Base-by-base conservation (phyloP, 805 yeast genomes). In the Debaryomyces castellii region DNA sequence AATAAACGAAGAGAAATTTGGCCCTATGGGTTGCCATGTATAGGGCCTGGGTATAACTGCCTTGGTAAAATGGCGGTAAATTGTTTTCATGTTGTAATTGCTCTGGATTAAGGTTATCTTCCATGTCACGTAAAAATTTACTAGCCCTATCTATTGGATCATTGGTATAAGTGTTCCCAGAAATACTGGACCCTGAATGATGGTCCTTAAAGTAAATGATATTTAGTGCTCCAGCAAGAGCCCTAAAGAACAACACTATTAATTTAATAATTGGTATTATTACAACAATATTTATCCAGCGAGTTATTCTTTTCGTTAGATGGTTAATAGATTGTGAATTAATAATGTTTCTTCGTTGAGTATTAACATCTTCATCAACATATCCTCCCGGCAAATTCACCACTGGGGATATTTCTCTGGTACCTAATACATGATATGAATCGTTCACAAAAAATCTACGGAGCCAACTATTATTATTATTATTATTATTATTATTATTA, bases 31-130 rank as follows among this genome's bases (percentile, higher is more conserved):
- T 85, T 28, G 94, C 86, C 55, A 76, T 70, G 55, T 78, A 82
- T 44, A 91, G 67, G 1, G 96, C 91, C 46, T 85, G 84, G 1
- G 91, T 81, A 65, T 90, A 92, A 28, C 95, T 85, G 12, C 90
- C 90, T 54, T 81, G 82, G 46, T 79, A 76, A 53, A 87, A 83
- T 42, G 66, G 77, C 42, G 75, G 74, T 43, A 69, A 54, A 45
- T 43, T 48, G 16, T 24, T 23, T 14, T 23, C 32, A 30, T 44
- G 21, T 10, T 30, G 46, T 24, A 50, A 46, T 41, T 48, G 53
- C 48, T 65, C 51, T 1, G 67, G 66, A 22, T 59, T 51, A 22
- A 69, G 51, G 41, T 57, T 63, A 24, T 80, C 83, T 55, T 81
- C 83, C 41, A 84, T 73, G 18, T 70, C 73, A 18, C 75, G 62